Evolutionary conservation across 805 yeast species (phyloP), one percentile per base, ranked within the genome.

Genomic region (Candida nonsorbophila): DNA sequence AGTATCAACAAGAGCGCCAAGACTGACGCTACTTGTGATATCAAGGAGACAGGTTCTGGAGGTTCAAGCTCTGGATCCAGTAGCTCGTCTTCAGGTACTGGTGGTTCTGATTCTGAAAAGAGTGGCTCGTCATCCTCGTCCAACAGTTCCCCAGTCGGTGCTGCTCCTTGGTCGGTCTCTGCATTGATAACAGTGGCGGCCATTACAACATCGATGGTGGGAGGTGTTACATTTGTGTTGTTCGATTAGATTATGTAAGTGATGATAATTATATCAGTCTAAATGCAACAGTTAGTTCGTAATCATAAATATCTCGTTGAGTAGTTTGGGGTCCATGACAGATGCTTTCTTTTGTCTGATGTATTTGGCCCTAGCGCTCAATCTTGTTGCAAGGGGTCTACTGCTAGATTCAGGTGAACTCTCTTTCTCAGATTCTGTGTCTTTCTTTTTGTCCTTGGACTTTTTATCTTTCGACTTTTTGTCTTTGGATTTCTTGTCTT

Each of bases 261-360:
- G n/a, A n/a, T n/a, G n/a, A 18, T 18, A 18, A 10, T 7, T 18
- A 18, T 7, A 18, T 7, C 10, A 18, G 10, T 7, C 20, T 10
- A 10, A 18, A 18, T 18, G 7, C 20, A 7, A 18, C 9, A 16
- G 3, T 39, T 53, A 63, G 38, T 67, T 71, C 16, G 81, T 65
- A 26, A 87, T 74, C 97, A 90, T 90, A 51, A 90, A 84, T 34
- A 90, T 90, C 57, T 90, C 97, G 44, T 84, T 86, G 38, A 90
- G 68, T 9, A 95, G 87, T 53, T 85, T 79, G 3, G 82, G 72
- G 51, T 90, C 97, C 78, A 82, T 74, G 0, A 88, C 86, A 1
- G 97, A 90, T 7, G 94, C 92, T 45, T 92, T 72, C 53, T 90
- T 90, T 53, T 87, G 95, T 41, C 72, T 80, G 32, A 90, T 88